These are phyloP conservation scores for Lentinula boryana DNA, from an alignment of 768 basidiomycete species.

Conservation along the genomic window DNA sequence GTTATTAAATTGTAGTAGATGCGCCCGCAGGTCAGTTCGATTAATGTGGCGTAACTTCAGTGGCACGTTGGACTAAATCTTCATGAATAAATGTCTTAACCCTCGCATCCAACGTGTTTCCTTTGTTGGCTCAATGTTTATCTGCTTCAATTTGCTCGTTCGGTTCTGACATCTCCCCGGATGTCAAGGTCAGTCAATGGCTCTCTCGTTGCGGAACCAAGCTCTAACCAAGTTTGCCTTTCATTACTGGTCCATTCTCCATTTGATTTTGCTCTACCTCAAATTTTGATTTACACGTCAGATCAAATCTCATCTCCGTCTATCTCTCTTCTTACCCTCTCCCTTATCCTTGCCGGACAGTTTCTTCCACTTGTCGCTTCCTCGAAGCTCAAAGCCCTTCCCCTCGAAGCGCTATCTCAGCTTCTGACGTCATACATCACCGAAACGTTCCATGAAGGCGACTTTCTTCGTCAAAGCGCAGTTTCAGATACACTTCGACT, in stretches of 20 bases:
- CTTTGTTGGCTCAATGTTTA: background rate
- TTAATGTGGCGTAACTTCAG: background rate
- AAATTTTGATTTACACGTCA: background rate
- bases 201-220: background rate
- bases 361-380: constrained; percentile 50
- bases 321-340: constrained; percentile 21
- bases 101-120: constrained; percentile 7
- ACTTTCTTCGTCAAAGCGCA: constrained; percentile 10
- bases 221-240: background rate
- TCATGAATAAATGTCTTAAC: constrained; percentile 33
- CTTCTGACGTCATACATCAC: constrained; percentile 9
- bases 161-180: constrained; percentile 10
- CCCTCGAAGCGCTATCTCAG: constrained; percentile 35
- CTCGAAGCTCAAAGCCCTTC: constrained; percentile 53
- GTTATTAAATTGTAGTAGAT: background rate
- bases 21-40: background rate
- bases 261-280: background rate
- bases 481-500: constrained; percentile 5
- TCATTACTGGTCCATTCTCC: background rate
- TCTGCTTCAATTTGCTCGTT: background rate
- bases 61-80: constrained; percentile 1
- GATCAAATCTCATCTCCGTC: constrained; percentile 17
- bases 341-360: constrained; percentile 55
- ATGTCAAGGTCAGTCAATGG: background rate
- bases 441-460: constrained; percentile 14